Evolutionary conservation across 1,139 yeast genomes (phyloP).

Genomic region (Suhomyces wounanorum): DNA sequence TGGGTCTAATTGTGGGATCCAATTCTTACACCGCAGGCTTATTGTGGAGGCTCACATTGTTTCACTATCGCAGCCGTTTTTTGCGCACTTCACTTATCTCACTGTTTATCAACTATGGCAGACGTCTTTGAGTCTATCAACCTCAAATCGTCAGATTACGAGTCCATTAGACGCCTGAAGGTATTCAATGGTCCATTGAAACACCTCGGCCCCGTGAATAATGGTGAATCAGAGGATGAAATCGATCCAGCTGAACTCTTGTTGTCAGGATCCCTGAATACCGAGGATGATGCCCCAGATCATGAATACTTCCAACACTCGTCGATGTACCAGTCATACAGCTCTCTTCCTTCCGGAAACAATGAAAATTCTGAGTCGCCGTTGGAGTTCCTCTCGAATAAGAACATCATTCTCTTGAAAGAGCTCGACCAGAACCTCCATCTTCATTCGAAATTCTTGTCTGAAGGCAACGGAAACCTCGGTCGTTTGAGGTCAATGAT

Average conservation of each 20-base stretch:
- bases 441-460: constrained; percentile 26
- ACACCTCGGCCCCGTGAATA: not conserved
- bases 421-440: constrained; percentile 26
- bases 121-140: constrained; percentile 28
- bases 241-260: constrained; percentile 34
- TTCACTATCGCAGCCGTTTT: not conserved
- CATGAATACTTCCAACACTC: constrained; percentile 26
- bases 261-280: constrained; percentile 24
- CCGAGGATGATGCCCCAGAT: constrained; percentile 15
- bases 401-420: constrained; percentile 24
- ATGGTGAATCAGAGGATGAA: constrained; percentile 25
- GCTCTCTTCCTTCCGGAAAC: not conserved
- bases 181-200: not conserved
- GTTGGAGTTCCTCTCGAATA: constrained; percentile 33
- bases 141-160: constrained; percentile 13
- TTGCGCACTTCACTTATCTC: not conserved
- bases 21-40: not conserved
- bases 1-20: not conserved
- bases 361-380: constrained; percentile 22
- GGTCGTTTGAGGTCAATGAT: constrained; percentile 31
- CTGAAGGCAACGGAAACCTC: constrained; percentile 37
- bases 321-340: constrained; percentile 14
- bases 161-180: not conserved
- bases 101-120: constrained; percentile 2
- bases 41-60: not conserved